These are phyloP conservation scores for Exophiala bonariae DNA, from an alignment of 2,329 filamentous ascomycete genomes.

Conservation along the genomic window DNA sequence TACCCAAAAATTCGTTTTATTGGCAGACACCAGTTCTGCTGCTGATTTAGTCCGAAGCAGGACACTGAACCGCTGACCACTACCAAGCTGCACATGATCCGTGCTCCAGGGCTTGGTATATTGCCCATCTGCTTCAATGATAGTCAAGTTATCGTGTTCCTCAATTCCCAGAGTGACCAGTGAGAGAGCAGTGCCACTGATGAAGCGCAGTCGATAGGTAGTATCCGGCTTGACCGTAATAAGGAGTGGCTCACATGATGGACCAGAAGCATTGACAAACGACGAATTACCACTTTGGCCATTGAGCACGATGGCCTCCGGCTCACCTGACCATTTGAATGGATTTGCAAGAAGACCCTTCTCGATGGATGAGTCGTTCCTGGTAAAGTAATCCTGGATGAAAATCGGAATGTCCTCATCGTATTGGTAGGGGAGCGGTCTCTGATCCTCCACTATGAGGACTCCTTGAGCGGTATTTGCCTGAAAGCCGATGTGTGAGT, in stretches of 20 bases:
- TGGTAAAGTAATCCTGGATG: slow-evolving; percentile 59
- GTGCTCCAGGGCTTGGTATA: slow-evolving; percentile 34
- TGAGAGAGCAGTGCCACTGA: slow-evolving; percentile 58
- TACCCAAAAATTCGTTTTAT: slow-evolving; percentile 53
- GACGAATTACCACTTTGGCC: slow-evolving; percentile 51
- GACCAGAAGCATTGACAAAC: slow-evolving; percentile 36
- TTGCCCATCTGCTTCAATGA: slow-evolving; percentile 62
- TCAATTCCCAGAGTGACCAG: slow-evolving; percentile 58
- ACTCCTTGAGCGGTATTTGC: slow-evolving; percentile 58
- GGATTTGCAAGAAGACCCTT: slow-evolving; percentile 50
- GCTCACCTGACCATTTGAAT: slow-evolving; percentile 61
- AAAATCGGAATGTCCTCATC: slow-evolving; percentile 60
- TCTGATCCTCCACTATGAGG: slow-evolving; percentile 56
- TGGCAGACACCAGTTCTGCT: slow-evolving; percentile 27
- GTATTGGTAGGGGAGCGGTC: slow-evolving; percentile 55
- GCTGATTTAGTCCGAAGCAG: slow-evolving; percentile 53
- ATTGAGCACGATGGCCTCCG: slow-evolving; percentile 58
- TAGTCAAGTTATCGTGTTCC: slow-evolving; percentile 53
- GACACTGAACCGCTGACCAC: slow-evolving; percentile 62
- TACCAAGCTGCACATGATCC: slow-evolving; percentile 55
- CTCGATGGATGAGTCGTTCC: slow-evolving; percentile 54
- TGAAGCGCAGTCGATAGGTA: slow-evolving; percentile 62
- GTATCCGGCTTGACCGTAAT: slow-evolving; percentile 61
- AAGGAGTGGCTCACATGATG: slow-evolving; percentile 46
- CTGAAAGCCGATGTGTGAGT: slow-evolving; percentile 66